Evolutionary conservation across 345 rosid genomes (phyloP), one percentile per base, ranked within the genome.

Genomic region (Salix dunnii): DNA sequence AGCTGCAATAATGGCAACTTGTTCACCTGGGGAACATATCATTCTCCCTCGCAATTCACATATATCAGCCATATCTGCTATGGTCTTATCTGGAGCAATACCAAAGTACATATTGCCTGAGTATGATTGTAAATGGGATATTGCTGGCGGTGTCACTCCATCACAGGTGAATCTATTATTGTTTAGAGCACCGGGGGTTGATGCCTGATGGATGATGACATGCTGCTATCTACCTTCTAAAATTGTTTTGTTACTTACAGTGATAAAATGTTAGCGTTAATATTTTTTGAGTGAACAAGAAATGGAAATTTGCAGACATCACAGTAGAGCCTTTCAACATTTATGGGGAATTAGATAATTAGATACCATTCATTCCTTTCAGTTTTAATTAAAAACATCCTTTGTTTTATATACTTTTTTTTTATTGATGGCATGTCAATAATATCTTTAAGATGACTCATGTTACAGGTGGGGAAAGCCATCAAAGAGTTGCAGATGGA

Each of bases 31-130:
- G 62, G 85, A 88, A 36, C 75, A 68, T 73, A 49, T 89, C n/a
- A 81, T 89, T 78, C 88, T 89, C 20, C 88, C 92, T 78, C 89
- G 92, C 40, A 89, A 88, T 81, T 85, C 85, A 28, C 91, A 89
- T 75, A 31, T 86, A 70, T 89, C 92, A 9, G 91, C 86, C 66
- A 72, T 82, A 17, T 88, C 91, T 61, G 89, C 82, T 38, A 81
- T 89, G 83, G 89, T 89, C 43, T 81, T 89, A 63, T 84, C 90
- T 65, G 93, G 93, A 78, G 85, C 83, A 13, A 25, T 79, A 17
- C 93, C 93, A 0, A 89, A 84, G 83, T 88, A 89, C 78, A 85
- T 89, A 6, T 61, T 86, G 43, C 92, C 90, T 0, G 90, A 84
- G 61, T 88, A 85, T 78, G 80, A 84, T 76, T 71, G 66, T 60